A percentile compares a stretch with the other conserved stretches of the same genome.
These are phyloP conservation scores for Umbelopsis vinacea DNA, from an alignment of 192 early-diverging fungal genomes.

Conservation along the genomic window DNA sequence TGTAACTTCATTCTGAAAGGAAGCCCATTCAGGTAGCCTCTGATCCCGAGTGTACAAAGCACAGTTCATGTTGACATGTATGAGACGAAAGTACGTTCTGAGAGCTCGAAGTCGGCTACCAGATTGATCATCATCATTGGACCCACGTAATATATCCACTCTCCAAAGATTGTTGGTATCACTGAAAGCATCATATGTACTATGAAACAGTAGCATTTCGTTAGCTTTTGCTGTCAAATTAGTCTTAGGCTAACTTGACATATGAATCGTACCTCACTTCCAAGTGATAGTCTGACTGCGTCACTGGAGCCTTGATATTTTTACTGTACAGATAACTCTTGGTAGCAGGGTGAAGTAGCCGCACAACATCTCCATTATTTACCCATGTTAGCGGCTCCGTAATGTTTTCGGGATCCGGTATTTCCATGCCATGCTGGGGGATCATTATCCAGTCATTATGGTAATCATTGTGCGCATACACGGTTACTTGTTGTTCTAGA, in stretches of 20 bases:
- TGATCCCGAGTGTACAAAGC: constrained; percentile 79
- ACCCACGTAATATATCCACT: constrained; percentile 73
- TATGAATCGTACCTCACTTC: constrained; percentile 56
- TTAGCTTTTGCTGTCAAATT: neutral
- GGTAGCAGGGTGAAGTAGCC: constrained; percentile 70
- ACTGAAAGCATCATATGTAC: constrained; percentile 66
- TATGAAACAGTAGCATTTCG: constrained; percentile 9
- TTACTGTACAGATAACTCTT: constrained; percentile 68
- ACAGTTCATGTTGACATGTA: constrained; percentile 75
- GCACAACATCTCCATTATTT: constrained; percentile 73
- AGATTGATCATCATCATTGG: constrained; percentile 46
- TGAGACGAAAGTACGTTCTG: constrained; percentile 72
- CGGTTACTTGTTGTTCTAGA: constrained; percentile 78
- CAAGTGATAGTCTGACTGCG: constrained; percentile 73
- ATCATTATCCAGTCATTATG: constrained; percentile 81
- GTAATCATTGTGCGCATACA: constrained; percentile 82
- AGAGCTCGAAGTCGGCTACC: constrained; percentile 62
- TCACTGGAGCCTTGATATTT: constrained; percentile 66
- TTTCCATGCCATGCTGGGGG: constrained; percentile 15
- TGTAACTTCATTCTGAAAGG: constrained; percentile 88
- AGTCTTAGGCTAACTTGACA: neutral
- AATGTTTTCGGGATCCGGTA: constrained; percentile 7
- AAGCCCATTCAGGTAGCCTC: constrained; percentile 90
- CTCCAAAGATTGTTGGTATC: constrained; percentile 94
- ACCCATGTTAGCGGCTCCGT: constrained; percentile 50